A percentile compares a stretch with the other conserved stretches of the same genome.
phyloP scores from a whole-genome alignment of 1,284 basidiomycete species.

The Moesziomyces parantarcticus region DNA sequence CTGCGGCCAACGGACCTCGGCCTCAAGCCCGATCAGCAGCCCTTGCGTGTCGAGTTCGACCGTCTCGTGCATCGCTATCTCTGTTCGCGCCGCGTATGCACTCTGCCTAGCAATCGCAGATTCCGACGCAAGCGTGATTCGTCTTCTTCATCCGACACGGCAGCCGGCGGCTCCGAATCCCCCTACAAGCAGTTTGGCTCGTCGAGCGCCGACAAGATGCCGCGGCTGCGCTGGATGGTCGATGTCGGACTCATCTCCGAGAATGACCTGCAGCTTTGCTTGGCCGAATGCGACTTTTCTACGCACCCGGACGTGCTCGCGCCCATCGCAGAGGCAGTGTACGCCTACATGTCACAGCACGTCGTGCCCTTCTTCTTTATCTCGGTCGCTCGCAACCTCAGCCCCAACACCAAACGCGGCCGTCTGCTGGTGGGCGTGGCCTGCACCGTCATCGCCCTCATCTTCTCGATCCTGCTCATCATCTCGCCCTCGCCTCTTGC shows the following conservation, averaged over 20 bases:
- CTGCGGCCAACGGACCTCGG: constrained; percentile 32
- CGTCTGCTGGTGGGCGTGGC: constrained; percentile 46
- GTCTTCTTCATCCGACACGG: constrained; percentile 24
- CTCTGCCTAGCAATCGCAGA: constrained; percentile 20
- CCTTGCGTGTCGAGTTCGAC: constrained; percentile 43
- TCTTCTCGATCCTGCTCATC: constrained; percentile 47
- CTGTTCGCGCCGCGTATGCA: constrained; percentile 26
- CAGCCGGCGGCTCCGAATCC: constrained; percentile 5
- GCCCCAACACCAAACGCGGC: constrained; percentile 46
- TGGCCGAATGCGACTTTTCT: constrained; percentile 39
- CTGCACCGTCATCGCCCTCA: constrained; percentile 37
- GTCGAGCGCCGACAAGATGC: constrained; percentile 13
- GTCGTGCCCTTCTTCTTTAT: constrained; percentile 54
- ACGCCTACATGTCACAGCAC: constrained; percentile 48
- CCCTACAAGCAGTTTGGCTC: constrained; percentile 8
- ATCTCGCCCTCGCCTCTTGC: constrained; percentile 46
- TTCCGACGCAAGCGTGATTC: constrained; percentile 16
- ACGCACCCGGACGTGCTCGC: constrained; percentile 53
- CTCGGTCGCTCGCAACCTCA: constrained; percentile 48
- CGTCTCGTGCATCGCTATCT: constrained; percentile 44
- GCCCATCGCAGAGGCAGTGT: constrained; percentile 44
- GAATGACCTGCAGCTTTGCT: constrained; percentile 20
- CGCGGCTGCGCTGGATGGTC: constrained; percentile 54
- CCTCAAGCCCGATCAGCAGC: constrained; percentile 34
- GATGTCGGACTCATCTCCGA: constrained; percentile 53